Base-by-base conservation (phyloP, 192 early-diverging fungal genomes). In the Coemansia sp. region DNA sequence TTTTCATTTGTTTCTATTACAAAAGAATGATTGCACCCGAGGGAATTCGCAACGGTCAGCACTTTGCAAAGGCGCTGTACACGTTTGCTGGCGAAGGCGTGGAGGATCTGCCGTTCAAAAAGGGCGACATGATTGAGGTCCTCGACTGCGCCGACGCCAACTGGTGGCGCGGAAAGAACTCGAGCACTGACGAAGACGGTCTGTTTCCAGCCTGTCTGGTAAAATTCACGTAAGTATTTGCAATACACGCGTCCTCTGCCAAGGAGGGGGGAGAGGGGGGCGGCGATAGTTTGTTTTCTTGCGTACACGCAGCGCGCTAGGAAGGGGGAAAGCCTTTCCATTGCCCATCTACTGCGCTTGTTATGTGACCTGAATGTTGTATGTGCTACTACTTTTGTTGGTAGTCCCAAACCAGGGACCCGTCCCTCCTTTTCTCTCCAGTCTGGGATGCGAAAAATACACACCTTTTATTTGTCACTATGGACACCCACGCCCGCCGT, bases 141-240 rank as follows among this genome's bases (percentile, higher is more conserved):
- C 55, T 57, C 34, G 55, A 57, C n/a, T 57, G 55, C 55, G 79
- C 80, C 15, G 83, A 84, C 60, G 75, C 83, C 29, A 84, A 84
- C 67, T 84, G 83, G 83, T 84, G 83, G 83, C 69, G 74, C 29
- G 83, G 83, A 49, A 73, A 67, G 55, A 80, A 77, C 38, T 52
- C 69, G 35, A 67, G 64, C 61, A 78, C 78, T 25, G 66, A 70
- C 46, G 71, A 74, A 65, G 78, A 77, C 43, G 83, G 83, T 5
- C 68, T 80, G 50, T 84, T 84, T 53, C 83, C 83, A 43, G 77
- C 83, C 2, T 84, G 83, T 38, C 65, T 84, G 53, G 83, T 84
- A 70, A 76, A 76, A 48, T 77, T 82, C 71, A 73, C 74, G 80
- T 82, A 82, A 82, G 80, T 82, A 61, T 25, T 45, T 45, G 42